Evolutionary conservation across 23 red algal species (phyloP).

Genomic region (Pyropia yezoensis): DNA sequence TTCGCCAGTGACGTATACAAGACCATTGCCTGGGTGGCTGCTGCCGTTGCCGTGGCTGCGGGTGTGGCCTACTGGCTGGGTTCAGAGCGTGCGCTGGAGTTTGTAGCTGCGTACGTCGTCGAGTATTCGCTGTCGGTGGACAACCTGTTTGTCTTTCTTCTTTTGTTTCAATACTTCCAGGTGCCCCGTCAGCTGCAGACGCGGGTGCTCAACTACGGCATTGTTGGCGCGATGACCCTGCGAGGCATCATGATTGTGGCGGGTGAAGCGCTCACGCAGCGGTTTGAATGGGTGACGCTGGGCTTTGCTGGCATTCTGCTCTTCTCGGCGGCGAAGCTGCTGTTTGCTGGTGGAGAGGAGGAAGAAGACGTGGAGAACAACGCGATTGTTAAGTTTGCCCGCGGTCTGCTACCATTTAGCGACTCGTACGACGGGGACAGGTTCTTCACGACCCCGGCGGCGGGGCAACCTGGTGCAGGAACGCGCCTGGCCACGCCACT

Average conservation of each 20-base stretch:
- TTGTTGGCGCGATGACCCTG: constrained; percentile 64
- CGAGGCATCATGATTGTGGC: constrained; percentile 76
- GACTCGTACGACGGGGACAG: constrained; percentile 34
- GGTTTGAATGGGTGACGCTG: constrained; percentile 62
- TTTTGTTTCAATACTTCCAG: constrained; percentile 85
- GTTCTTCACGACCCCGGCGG: constrained; percentile 47
- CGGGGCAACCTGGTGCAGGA: neutral
- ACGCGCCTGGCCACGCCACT: constrained; percentile 55
- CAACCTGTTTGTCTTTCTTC: constrained; percentile 95
- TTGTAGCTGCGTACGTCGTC: constrained; percentile 80
- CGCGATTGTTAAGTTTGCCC: constrained; percentile 35
- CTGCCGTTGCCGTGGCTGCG: constrained; percentile 14
- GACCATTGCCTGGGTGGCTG: constrained; percentile 23
- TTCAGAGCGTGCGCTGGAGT: constrained; percentile 53
- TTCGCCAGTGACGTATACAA: constrained; percentile 19
- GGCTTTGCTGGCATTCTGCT: constrained; percentile 65
- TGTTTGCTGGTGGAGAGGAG: constrained; percentile 59
- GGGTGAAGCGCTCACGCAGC: constrained; percentile 62
- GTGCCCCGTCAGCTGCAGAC: constrained; percentile 74
- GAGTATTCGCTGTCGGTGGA: constrained; percentile 88
- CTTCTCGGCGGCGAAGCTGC: constrained; percentile 51
- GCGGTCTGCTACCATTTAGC: constrained; percentile 37
- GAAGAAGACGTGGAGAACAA: constrained; percentile 45
- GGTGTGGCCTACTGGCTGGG: constrained; percentile 12
- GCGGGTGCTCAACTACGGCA: constrained; percentile 72